Evolutionary conservation across 768 basidiomycete species (phyloP).

Genomic region (Kwoniella pini): DNA sequence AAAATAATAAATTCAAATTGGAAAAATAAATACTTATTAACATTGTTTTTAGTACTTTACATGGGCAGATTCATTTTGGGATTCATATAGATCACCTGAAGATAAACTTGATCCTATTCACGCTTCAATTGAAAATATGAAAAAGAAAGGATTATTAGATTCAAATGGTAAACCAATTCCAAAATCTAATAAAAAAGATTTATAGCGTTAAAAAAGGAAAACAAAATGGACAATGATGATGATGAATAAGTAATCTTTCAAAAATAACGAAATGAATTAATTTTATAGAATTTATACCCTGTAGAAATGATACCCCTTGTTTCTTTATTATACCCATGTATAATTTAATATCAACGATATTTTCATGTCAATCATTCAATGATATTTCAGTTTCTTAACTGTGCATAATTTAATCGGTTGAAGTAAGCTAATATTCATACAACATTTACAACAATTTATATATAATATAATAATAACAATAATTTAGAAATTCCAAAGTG

Average conservation of each 20-base stretch:
- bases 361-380: too few species aligned
- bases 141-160: conserved; percentile 59
- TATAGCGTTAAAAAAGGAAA: conserved; percentile 7
- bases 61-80: conserved; percentile 80
- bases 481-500: too few species aligned
- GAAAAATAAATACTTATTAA: too few species aligned
- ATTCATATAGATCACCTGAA: conserved; percentile 86
- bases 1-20: too few species aligned
- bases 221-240: not conserved
- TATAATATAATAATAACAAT: too few species aligned
- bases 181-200: conserved; percentile 42
- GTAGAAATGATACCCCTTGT: conserved; percentile 8
- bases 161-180: conserved; percentile 36
- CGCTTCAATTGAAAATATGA: conserved; percentile 56
- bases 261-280: not conserved
- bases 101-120: conserved; percentile 77
- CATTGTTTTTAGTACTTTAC: conserved; percentile 82
- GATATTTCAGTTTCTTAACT: too few species aligned
- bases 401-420: too few species aligned
- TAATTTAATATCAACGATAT: too few species aligned
- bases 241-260: not conserved
- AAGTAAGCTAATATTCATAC: not conserved
- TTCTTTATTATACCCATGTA: not conserved
- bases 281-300: not conserved
- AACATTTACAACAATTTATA: too few species aligned